Conservation (phyloP, 768 basidiomycete species). For the Cystobasidium onofrii region DNA sequence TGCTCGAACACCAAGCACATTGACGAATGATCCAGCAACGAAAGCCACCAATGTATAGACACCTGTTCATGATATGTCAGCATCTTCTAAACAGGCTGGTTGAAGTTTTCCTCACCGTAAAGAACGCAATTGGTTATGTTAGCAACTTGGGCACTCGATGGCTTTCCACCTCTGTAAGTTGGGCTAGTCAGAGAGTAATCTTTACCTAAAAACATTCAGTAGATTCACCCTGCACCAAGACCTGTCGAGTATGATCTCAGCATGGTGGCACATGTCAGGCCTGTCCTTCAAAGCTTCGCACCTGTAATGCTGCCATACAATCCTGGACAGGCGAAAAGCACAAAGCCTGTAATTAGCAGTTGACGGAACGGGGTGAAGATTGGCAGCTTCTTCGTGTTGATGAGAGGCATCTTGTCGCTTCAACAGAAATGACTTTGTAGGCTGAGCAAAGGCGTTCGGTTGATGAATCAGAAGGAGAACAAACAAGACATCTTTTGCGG, state of each 20-base stretch:
- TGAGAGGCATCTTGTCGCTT: not conserved
- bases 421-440: not conserved
- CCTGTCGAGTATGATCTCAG: not conserved
- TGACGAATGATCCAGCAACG: conserved; percentile 9
- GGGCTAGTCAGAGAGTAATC: no score
- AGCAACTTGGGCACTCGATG: not conserved
- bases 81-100: not conserved
- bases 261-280: no score
- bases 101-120: not conserved
- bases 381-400: not conserved
- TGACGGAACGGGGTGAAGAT: conserved; percentile 3
- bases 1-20: not conserved
- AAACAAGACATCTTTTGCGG: no score
- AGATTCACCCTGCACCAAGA: conserved; percentile 16
- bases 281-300: not conserved
- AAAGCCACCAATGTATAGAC: conserved; percentile 18
- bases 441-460: no score
- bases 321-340: conserved; percentile 21
- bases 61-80: not conserved
- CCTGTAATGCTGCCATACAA: conserved; percentile 15
- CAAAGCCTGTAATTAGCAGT: conserved; percentile 5
- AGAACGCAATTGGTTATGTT: conserved; percentile 25
- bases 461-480: no score
- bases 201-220: no score
- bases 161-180: not conserved